Conservation (phyloP, 2,329 filamentous ascomycete genomes). For the Aspergillus glaucus region DNA sequence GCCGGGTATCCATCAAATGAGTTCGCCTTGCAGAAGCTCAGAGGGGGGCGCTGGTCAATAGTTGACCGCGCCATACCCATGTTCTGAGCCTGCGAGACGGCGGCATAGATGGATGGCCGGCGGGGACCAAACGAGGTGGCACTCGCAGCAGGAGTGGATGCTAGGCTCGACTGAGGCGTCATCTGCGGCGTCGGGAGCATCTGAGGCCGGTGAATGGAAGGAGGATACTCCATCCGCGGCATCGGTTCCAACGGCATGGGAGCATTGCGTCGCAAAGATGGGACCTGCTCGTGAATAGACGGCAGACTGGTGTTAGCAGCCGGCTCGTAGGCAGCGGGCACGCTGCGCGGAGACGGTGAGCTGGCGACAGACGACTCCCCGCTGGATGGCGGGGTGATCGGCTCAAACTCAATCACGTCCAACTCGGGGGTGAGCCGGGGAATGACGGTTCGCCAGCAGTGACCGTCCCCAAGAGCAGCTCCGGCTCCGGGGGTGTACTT, state of each 20-base stretch:
- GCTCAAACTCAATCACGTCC: slow-evolving; percentile 40
- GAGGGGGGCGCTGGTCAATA: slow-evolving; percentile 45
- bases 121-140: slow-evolving; percentile 42
- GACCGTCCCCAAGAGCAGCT: slow-evolving; percentile 28
- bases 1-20: slow-evolving; percentile 44
- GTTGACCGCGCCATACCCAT: slow-evolving; percentile 50
- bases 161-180: slow-evolving; percentile 51
- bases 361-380: slow-evolving; percentile 21
- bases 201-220: slow-evolving; percentile 49
- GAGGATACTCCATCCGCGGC: slow-evolving; percentile 39
- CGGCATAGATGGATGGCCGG: slow-evolving; percentile 52
- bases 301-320: slow-evolving; percentile 9
- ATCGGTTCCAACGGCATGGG: slow-evolving; percentile 48
- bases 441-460: slow-evolving; percentile 44
- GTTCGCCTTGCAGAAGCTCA: slow-evolving; percentile 27
- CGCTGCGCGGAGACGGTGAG: slow-evolving; percentile 25
- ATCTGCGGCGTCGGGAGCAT: slow-evolving; percentile 57
- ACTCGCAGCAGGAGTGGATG: slow-evolving; percentile 58
- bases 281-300: slow-evolving; percentile 20
- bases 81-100: slow-evolving; percentile 53
- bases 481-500: slow-evolving; percentile 64
- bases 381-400: slow-evolving; percentile 21
- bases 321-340: slow-evolving; percentile 14
- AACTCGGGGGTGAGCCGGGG: slow-evolving; percentile 53
- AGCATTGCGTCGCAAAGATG: slow-evolving; percentile 25